Conservation (phyloP, 1,139 yeast genomes). For the Geotrichum reessii region DNA sequence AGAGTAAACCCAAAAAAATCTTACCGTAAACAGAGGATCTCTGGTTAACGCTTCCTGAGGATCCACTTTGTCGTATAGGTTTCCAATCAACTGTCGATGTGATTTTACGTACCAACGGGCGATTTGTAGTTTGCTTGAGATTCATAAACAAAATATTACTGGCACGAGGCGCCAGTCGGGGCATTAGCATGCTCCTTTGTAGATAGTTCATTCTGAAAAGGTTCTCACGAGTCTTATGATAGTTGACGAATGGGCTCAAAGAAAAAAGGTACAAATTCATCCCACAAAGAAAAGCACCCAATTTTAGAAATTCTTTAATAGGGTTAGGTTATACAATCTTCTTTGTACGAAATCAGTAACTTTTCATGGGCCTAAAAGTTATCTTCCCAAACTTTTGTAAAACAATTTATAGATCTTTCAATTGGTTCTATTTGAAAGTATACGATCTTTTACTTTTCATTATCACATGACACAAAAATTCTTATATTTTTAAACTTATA, state of each 20-base stretch:
- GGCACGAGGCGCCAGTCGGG: background rate
- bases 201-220: conserved; percentile 6
- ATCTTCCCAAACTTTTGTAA: too few species aligned
- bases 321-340: conserved; percentile 1
- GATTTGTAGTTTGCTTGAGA: background rate
- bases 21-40: conserved; percentile 28
- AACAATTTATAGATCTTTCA: too few species aligned
- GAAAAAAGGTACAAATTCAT: background rate
- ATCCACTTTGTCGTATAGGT: conserved; percentile 56
- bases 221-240: background rate
- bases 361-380: background rate
- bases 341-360: background rate
- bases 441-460: too few species aligned
- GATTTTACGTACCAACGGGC: conserved; percentile 29
- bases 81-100: conserved; percentile 83
- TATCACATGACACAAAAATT: too few species aligned
- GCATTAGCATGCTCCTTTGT: background rate
- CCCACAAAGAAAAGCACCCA: background rate
- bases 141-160: background rate
- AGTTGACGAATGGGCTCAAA: background rate
- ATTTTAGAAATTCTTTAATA: background rate
- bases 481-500: too few species aligned
- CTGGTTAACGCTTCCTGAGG: conserved; percentile 38
- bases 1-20: conserved; percentile 32
- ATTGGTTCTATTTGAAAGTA: too few species aligned